phyloP scores from a whole-genome alignment of 345 rosid genomes.

The Bretschneidera sinensis region DNA sequence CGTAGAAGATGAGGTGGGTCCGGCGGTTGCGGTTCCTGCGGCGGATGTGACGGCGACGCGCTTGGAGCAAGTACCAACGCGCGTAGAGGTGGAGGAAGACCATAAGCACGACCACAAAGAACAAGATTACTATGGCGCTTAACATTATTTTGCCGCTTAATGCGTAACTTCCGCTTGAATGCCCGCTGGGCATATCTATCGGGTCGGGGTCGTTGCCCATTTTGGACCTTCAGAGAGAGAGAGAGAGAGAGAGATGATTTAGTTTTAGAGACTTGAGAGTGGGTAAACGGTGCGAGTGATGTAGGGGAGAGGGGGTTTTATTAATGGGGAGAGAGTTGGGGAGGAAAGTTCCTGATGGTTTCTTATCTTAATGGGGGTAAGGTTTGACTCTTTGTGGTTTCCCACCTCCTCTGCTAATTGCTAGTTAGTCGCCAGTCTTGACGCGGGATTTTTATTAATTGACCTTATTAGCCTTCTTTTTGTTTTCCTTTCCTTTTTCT shows the following conservation, averaged over 20 bases:
- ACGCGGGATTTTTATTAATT: conserved; percentile 21
- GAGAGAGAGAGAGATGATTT: neutral
- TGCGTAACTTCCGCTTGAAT: conserved; percentile 31
- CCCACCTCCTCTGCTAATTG: neutral
- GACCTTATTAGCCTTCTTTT: conserved; percentile 14
- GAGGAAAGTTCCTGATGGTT: conserved; percentile 35
- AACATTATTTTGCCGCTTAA: conserved; percentile 74
- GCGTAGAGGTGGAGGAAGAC: conserved; percentile 75
- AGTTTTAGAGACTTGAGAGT: neutral
- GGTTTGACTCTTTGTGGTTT: neutral
- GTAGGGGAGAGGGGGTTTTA: neutral
- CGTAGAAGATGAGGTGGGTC: conserved; percentile 49
- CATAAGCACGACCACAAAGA: conserved; percentile 66
- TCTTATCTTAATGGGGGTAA: conserved; percentile 11
- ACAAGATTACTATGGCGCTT: conserved; percentile 52
- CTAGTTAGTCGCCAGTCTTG: conserved; percentile 26
- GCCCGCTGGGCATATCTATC: neutral
- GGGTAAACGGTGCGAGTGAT: neutral
- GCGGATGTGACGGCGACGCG: conserved; percentile 43
- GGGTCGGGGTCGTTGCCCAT: conserved; percentile 13
- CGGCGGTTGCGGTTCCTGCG: conserved; percentile 42
- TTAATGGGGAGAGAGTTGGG: too few relatives aligned
- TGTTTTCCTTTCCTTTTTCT: neutral
- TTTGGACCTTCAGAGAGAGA: neutral
- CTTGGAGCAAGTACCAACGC: conserved; percentile 80